Evolutionary conservation across 352 stramenopile species (phyloP).

Genomic region (Phytophthora capsici): DNA sequence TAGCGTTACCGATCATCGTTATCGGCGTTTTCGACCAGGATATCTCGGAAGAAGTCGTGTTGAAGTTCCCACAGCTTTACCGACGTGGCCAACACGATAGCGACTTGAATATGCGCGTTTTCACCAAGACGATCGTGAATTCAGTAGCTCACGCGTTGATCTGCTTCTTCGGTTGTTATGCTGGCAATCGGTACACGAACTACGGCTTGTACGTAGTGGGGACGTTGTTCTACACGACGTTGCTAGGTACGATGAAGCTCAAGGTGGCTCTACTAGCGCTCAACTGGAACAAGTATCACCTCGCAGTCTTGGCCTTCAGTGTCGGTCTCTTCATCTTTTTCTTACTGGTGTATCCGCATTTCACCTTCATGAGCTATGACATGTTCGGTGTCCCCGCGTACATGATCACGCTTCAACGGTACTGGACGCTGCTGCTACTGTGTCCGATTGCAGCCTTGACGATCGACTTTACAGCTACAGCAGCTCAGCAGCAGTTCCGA

Average conservation of each 20-base stretch:
- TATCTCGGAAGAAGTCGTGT: constrained; percentile 51
- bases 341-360: constrained; percentile 60
- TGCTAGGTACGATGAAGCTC: constrained; percentile 74
- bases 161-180: constrained; percentile 60
- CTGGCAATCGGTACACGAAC: constrained; percentile 30
- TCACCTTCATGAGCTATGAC: constrained; percentile 77
- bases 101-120: constrained; percentile 68
- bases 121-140: constrained; percentile 60
- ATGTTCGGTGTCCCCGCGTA: constrained; percentile 59
- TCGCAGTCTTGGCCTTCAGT: constrained; percentile 59
- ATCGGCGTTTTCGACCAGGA: constrained; percentile 83
- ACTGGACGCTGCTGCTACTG: constrained; percentile 66
- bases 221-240: constrained; percentile 70
- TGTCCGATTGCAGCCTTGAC: constrained; percentile 53
- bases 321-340: constrained; percentile 71
- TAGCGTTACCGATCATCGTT: constrained; percentile 89
- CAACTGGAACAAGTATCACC: constrained; percentile 72
- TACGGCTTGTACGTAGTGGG: constrained; percentile 57
- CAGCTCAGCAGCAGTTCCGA: constrained; percentile 55
- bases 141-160: constrained; percentile 59
- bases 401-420: constrained; percentile 52
- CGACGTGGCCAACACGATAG: constrained; percentile 49
- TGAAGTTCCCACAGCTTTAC: constrained; percentile 67
- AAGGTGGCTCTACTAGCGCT: constrained; percentile 73
- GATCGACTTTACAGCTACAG: constrained; percentile 48